A percentile compares a stretch with the other conserved stretches of the same genome.
phyloP scores from a whole-genome alignment of 2,329 filamentous ascomycete genomes.

The Penicillium capsulatum region DNA sequence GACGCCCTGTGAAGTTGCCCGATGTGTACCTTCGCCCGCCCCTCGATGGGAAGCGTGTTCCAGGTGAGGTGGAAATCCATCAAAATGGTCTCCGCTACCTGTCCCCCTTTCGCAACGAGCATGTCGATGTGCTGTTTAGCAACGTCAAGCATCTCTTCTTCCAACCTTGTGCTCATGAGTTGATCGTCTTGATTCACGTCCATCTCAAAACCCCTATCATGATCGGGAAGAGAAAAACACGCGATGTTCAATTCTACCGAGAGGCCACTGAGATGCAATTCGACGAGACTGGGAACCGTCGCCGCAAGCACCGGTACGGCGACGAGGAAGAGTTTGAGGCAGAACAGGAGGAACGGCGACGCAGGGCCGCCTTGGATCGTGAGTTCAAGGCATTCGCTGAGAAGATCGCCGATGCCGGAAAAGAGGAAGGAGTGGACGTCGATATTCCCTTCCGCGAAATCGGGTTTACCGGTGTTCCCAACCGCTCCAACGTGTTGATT shows the following conservation, averaged over 20 bases:
- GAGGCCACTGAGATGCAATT: constrained; percentile 99
- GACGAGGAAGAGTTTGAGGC: constrained; percentile 99
- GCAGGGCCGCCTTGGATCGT: constrained; percentile 86
- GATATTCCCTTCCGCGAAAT: constrained; percentile 97
- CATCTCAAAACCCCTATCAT: constrained; percentile 98
- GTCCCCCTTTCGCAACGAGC: constrained; percentile 71
- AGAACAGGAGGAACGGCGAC: constrained; percentile 91
- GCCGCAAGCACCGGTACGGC: constrained; percentile 94
- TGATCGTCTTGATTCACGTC: constrained; percentile 97
- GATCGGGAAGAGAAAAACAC: constrained; percentile 98
- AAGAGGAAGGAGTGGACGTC: constrained; percentile 84
- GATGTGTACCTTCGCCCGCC: constrained; percentile 94
- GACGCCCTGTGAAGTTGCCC: constrained; percentile 81
- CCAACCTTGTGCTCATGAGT: constrained; percentile 90
- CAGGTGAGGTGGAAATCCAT: constrained; percentile 94
- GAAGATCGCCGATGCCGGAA: constrained; percentile 93
- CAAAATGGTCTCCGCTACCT: constrained; percentile 98
- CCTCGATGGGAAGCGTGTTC: constrained; percentile 93
- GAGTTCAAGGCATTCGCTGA: constrained; percentile 95
- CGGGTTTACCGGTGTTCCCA: constrained; percentile 93
- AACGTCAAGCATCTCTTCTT: constrained; percentile 99
- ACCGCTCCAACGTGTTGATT: constrained; percentile 90
- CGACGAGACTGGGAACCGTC: constrained; percentile 95
- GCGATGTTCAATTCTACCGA: constrained; percentile 96
- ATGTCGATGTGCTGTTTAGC: constrained; percentile 93